Evolutionary conservation across 495 filamentous ascomycete species (phyloP), one percentile per base, ranked within the genome.

Genomic region (Penicillium subrubescens): DNA sequence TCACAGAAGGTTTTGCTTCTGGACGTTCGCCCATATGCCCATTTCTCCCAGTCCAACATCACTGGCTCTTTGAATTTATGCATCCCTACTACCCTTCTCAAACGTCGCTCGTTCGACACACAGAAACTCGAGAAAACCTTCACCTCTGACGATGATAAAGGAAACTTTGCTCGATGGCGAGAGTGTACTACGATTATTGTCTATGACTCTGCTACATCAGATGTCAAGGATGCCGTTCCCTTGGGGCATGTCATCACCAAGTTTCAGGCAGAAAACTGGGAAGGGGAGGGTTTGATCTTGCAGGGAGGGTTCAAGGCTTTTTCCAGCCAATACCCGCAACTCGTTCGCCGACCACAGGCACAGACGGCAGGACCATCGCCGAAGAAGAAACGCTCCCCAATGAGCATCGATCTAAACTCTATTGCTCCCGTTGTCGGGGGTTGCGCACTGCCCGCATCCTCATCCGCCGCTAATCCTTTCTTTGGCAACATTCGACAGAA

Each of bases 401-500:
- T 83, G 70, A 77, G 79, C 48, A 73, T 85, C 4, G 74, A 78
- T 34, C 74, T 82, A 21, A 81, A 87, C 21, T 85, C 82, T 43
- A 81, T 88, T 44, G 88, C 91, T 1, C 92, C 92, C 19, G 89
- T 97, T 14, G 89, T 90, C 62, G 94, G 94, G 52, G 96, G 95
- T 1, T 97, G 96, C 70, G 83, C 87, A 60, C 84, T 99, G 72
- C 95, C 95, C 15, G 81, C 83, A 25, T 82, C 84, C 23, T 83
- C 89, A 59, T 82, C 83, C 60, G 84, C 87, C 2, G 83, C 86
- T 15, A 97, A 96, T 69, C 94, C 96, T 0, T 98, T 99, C 76
- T 99, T 98, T 77, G 86, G 87, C 60, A 97, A 97, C 65, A 98
- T 99, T 67, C 86, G 96, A 31, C 95, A 98, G 75, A 96, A 99